Conservation (phyloP, 257 asterid species). For the Capsicum chinense region DNA sequence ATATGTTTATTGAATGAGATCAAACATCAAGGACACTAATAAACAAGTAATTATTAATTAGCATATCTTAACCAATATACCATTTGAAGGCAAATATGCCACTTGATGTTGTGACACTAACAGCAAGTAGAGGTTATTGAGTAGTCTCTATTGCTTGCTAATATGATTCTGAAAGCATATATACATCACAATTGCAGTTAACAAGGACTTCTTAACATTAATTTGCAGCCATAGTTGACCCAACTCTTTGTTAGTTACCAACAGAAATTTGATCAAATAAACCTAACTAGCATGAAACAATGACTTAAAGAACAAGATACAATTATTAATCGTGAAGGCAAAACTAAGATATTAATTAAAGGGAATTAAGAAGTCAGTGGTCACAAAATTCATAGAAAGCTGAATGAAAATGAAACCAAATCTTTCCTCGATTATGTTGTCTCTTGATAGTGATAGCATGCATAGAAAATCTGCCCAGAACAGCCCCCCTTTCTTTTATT, state of each 20-base stretch:
- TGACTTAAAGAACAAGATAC: neutral
- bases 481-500: neutral
- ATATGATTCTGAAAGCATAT: neutral
- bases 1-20: no score
- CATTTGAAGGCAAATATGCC: neutral
- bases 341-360: conserved; percentile 9
- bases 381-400: conserved; percentile 23
- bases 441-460: conserved; percentile 49
- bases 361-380: neutral
- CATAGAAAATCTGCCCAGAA: conserved; percentile 37
- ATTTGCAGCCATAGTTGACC: conserved; percentile 21
- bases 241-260: neutral
- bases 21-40: neutral
- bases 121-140: conserved; percentile 17
- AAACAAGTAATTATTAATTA: neutral
- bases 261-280: neutral
- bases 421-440: conserved; percentile 66
- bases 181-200: neutral
- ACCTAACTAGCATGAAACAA: neutral
- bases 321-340: neutral
- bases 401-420: conserved; percentile 56
- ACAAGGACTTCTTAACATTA: neutral
- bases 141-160: conserved; percentile 11
- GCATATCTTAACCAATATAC: neutral
- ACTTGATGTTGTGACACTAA: neutral